Evolutionary conservation across 164 flowering plant genomes (phyloP), one percentile per base, ranked within the genome.

Genomic region (Brasenia schreberi): DNA sequence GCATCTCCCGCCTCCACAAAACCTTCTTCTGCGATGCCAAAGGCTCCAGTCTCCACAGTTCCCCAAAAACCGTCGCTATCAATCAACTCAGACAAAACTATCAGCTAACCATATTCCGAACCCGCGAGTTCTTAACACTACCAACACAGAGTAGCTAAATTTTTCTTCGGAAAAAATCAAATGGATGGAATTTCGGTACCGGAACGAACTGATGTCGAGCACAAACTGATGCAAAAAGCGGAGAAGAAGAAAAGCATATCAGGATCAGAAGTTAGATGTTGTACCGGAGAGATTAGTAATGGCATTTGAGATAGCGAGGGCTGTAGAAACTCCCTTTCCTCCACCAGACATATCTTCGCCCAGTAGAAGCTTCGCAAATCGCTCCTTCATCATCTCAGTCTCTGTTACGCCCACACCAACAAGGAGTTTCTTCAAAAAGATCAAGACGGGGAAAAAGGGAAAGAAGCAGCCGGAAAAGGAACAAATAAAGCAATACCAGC

Each of bases 281-380:
- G 18, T 59, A 87, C 94, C 90, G 19, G 87, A 83, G 33, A 88
- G 87, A 72, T 88, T 87, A 1, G 97, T 88, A 18, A 88, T 90
- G 77, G 95, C 94, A 49, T 90, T 90, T 0, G 92, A 88, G 66
- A 88, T 84, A 1, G 97, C 90, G 4, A 90, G 84, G 23, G 97
- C 97, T 3, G 88, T 84, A 65, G 86, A 83, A 0, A 90, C 92
- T 45, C 97, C 97, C 62, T 87, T 85, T 4, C 91, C 89, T 43
- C 92, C 85, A 52, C 95, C 97, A 0, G 97, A 90, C 97, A 88
- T 87, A 65, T 90, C 96, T 72, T 90, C 96, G 58, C 92, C 96
- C 0, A 90, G 84, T 14, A 90, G 79, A 64, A 90, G 84, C 79
- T 88, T 90, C 0, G 95, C 84, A 62, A 90, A 90, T 18, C 88